Conservation (phyloP, 2,329 filamentous ascomycete species). For the Lasiodiplodia sp. region DNA sequence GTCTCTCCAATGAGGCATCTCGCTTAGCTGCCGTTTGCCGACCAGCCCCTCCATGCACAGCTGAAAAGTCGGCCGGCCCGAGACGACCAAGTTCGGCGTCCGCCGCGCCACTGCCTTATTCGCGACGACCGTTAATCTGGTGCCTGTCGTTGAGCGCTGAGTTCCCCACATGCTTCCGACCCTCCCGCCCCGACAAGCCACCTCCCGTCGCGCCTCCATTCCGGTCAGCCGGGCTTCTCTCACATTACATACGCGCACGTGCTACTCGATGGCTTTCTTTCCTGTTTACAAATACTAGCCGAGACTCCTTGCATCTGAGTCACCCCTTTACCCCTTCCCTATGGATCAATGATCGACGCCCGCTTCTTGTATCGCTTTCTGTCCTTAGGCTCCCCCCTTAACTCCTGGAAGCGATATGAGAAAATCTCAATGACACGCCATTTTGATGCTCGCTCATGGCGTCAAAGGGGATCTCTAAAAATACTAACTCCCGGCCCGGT, state of each 20-base stretch:
- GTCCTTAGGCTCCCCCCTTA: conserved; percentile 7
- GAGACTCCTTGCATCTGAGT: conserved; percentile 10
- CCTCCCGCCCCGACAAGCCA: background rate
- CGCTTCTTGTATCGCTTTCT: background rate
- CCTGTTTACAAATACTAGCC: conserved; percentile 1
- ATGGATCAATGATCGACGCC: background rate
- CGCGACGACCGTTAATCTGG: conserved; percentile 1
- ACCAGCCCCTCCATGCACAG: conserved; percentile 9
- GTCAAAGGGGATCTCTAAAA: conserved; percentile 19
- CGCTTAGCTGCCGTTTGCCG: conserved; percentile 24
- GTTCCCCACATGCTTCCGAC: conserved; percentile 7
- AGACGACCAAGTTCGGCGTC: background rate
- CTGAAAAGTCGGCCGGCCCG: conserved; percentile 23
- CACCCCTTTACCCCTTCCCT: conserved; percentile 8
- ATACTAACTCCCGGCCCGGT: background rate
- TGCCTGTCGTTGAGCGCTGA: conserved; percentile 2
- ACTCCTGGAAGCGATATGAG: background rate
- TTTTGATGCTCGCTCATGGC: background rate
- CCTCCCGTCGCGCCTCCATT: background rate
- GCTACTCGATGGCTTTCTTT: background rate
- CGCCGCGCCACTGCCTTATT: background rate
- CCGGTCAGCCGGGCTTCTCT: conserved; percentile 2
- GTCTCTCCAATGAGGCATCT: conserved; percentile 16
- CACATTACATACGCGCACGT: conserved; percentile 1
- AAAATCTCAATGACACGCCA: conserved; percentile 7